Conservation (phyloP, 1,284 basidiomycete species). For the Leccinum angustisporum region DNA sequence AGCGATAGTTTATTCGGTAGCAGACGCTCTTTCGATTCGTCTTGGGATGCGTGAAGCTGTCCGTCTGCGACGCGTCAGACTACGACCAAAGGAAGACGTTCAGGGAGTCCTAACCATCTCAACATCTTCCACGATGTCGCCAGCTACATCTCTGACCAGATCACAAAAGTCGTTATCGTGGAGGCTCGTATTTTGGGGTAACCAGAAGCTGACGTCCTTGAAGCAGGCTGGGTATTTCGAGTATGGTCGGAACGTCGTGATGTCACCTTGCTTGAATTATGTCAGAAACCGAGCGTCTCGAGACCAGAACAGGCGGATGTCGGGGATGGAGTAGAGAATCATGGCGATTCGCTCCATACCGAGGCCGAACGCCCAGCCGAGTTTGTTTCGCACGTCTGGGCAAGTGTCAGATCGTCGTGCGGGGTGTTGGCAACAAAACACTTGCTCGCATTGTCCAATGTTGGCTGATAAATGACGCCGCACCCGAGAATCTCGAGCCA, state of each 20-base stretch:
- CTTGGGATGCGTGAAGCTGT: slow-evolving; percentile 91
- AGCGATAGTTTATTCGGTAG: slow-evolving; percentile 93
- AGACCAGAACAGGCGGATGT: slow-evolving; percentile 99
- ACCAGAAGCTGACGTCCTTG: slow-evolving; percentile 94
- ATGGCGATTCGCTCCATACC: slow-evolving; percentile 98
- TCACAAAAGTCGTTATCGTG: slow-evolving; percentile 99
- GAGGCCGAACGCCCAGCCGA: slow-evolving; percentile 98
- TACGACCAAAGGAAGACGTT: background rate
- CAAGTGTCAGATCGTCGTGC: slow-evolving; percentile 11
- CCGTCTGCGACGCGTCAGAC: slow-evolving; percentile 60
- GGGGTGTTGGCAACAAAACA: slow-evolving; percentile 19
- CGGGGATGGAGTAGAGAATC: slow-evolving; percentile 96
- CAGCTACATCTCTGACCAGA: slow-evolving; percentile 87
- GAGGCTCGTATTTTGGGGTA: slow-evolving; percentile 52
- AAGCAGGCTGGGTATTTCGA: slow-evolving; percentile 88
- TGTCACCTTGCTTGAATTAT: slow-evolving; percentile 80
- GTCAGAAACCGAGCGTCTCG: slow-evolving; percentile 82
- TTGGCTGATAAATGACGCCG: slow-evolving; percentile 89
- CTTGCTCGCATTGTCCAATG: slow-evolving; percentile 83
- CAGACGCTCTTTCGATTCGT: slow-evolving; percentile 79
- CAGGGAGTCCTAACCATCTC: slow-evolving; percentile 57
- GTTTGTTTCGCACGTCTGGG: slow-evolving; percentile 76
- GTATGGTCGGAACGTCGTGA: slow-evolving; percentile 83
- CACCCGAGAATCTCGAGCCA: slow-evolving; percentile 98
- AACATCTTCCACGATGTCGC: slow-evolving; percentile 91